Percentiles rank a stretch among this genome's conserved stretches.
Evolutionary conservation across 176 grass and related monocot genomes (phyloP).

Genomic region (Panicum miliaceum): DNA sequence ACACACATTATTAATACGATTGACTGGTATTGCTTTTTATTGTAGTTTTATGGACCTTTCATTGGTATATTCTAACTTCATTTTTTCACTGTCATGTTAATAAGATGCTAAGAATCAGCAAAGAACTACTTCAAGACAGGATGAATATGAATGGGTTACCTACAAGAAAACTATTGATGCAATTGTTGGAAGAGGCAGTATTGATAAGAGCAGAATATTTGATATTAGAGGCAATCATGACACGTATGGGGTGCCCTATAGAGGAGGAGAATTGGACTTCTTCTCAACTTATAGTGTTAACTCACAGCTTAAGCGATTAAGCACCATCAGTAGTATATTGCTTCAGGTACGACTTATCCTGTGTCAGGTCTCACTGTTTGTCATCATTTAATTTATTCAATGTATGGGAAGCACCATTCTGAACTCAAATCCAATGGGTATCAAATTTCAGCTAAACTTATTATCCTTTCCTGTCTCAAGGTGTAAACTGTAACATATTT

Average conservation of each 20-base stretch:
- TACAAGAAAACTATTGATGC: slow-evolving; percentile 67
- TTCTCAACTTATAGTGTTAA: slow-evolving; percentile 83
- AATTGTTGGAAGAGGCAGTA: slow-evolving; percentile 58
- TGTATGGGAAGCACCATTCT: background rate
- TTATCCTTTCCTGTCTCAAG: slow-evolving; percentile 2
- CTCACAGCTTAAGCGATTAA: slow-evolving; percentile 63
- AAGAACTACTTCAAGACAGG: slow-evolving; percentile 77
- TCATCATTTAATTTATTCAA: slow-evolving; percentile 5
- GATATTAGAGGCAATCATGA: slow-evolving; percentile 99
- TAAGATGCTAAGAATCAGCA: slow-evolving; percentile 84
- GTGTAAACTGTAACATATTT: slow-evolving; percentile 29
- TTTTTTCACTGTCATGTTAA: slow-evolving; percentile 29
- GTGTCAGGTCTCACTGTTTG: slow-evolving; percentile 1
- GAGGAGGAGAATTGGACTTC: slow-evolving; percentile 68
- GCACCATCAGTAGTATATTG: slow-evolving; percentile 72
- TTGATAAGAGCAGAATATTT: slow-evolving; percentile 79
- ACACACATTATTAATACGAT: slow-evolving; percentile 12
- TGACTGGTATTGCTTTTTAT: background rate
- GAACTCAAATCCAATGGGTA: background rate
- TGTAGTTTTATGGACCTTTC: background rate
- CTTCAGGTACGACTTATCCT: slow-evolving; percentile 67
- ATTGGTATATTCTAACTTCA: slow-evolving; percentile 27
- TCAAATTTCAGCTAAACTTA: background rate
- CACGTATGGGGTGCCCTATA: slow-evolving; percentile 87
- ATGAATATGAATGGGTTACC: slow-evolving; percentile 77